Percentiles rank a stretch among this genome's conserved stretches.
These are phyloP conservation scores for Aquilaria sinensis DNA, from an alignment of 345 rosid species.

Conservation along the genomic window DNA sequence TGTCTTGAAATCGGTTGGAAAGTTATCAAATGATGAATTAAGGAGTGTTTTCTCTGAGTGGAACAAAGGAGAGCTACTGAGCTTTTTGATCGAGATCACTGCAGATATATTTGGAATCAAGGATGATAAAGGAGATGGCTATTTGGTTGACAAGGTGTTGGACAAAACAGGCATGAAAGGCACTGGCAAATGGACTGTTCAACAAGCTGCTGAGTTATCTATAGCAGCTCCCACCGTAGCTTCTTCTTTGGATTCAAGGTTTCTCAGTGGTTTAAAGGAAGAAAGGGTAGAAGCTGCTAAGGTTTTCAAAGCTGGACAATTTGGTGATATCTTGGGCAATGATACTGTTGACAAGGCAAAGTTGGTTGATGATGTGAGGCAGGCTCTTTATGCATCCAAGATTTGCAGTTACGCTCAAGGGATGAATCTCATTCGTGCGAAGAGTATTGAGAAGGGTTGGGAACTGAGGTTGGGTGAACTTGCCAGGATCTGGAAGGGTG, in stretches of 20 bases:
- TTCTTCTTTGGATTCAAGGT: conserved; percentile 78
- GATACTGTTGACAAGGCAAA: conserved; percentile 68
- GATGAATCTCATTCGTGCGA: conserved; percentile 86
- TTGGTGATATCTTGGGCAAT: conserved; percentile 51
- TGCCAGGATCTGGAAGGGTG: conserved; percentile 98
- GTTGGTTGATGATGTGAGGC: conserved; percentile 77
- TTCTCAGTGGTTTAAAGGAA: conserved; percentile 85
- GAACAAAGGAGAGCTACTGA: conserved; percentile 86
- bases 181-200: conserved; percentile 99
- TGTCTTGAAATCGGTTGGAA: conserved; percentile 78
- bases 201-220: conserved; percentile 96
- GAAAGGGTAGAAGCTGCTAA: conserved; percentile 82
- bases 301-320: conserved; percentile 67
- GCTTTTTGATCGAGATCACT: conserved; percentile 93
- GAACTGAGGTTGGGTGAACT: conserved; percentile 80
- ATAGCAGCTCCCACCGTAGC: conserved; percentile 95
- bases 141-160: conserved; percentile 88
- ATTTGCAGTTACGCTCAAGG: conserved; percentile 98
- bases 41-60: conserved; percentile 67
- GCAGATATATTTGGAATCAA: conserved; percentile 82
- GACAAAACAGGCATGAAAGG: conserved; percentile 98
- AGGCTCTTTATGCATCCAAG: conserved; percentile 90
- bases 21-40: conserved; percentile 77
- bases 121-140: conserved; percentile 84
- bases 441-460: conserved; percentile 88